Base-by-base conservation (phyloP, 371 early-diverging fungal species). In the Caulochytrium protostelioides region DNA sequence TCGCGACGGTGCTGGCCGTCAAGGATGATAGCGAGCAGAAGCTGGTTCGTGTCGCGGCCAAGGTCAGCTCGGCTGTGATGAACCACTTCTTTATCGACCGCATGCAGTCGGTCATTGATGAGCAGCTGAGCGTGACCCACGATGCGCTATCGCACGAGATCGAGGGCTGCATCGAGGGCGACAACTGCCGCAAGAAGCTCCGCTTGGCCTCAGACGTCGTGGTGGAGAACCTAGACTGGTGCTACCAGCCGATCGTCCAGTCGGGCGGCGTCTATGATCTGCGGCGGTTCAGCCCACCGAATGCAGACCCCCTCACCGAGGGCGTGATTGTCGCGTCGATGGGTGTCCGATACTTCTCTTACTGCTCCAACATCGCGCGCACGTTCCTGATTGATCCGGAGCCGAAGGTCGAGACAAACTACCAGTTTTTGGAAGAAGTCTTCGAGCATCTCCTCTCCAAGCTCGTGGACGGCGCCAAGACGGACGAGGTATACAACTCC, bases 181-280 rank as follows among this genome's bases (percentile, higher is more conserved):
- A 45, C 19, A 23, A 28, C 10, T 19, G 15, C 18, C 23, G 34
- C 13, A 46, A 37, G 22, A 38, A 41, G 16, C 23, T 24, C 21
- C 22, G 25, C 25, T 32, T 43, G 12, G 39, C 44, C 6, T 10
- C 34, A 0, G 39, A 43, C 15, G 44, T 55, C 12, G 37, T 43
- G n/a, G 34, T 52, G 17, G 67, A 62, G 14, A 32, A 46, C 36
- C 44, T 74, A 6, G 98, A 98, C 32, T 83, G 86, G 82, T 83
- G 91, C 47, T 86, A 90, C 39, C 62, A 75, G 4, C 97, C 98
- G 9, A 82, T 92, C 42, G 74, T 98, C 35, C 95, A 95, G 57
- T 85, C 85, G 57, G 97, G 95, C 34, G 94, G 94, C 24, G 59
- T 67, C 26, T 98, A 83, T 44, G 79, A 87, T 45, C 55, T 94